phyloP scores from a whole-genome alignment of 192 early-diverging fungal species.

The Backusella sp. region DNA sequence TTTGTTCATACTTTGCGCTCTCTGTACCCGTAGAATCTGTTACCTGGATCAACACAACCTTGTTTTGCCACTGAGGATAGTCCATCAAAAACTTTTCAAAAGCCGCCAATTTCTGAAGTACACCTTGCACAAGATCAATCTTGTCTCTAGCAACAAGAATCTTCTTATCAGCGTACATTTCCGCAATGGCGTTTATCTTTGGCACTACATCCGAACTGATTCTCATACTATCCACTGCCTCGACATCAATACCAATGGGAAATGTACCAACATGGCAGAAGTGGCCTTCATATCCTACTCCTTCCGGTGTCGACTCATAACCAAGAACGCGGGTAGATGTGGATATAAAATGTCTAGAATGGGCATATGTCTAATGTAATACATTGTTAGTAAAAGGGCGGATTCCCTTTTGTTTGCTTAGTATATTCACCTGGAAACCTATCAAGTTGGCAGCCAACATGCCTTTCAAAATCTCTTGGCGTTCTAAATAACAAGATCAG shows the following conservation, averaged over 20 bases:
- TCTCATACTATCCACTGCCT: conserved; percentile 61
- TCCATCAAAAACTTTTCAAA: conserved; percentile 89
- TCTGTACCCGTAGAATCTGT: conserved; percentile 79
- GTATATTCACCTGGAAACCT: conserved; percentile 75
- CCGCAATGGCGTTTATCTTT: conserved; percentile 78
- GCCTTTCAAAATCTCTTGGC: conserved; percentile 82
- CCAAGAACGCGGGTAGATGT: conserved; percentile 92
- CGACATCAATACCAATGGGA: conserved; percentile 94
- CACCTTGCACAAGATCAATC: conserved; percentile 91
- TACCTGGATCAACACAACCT: conserved; percentile 96
- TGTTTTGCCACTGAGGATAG: conserved; percentile 91
- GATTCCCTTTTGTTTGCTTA: neutral
- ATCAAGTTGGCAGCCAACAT: conserved; percentile 89
- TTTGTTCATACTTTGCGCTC: conserved; percentile 69
- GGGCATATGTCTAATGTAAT: conserved; percentile 74
- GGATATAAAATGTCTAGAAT: conserved; percentile 90
- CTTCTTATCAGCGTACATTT: conserved; percentile 86
- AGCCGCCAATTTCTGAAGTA: conserved; percentile 90
- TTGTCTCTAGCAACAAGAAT: conserved; percentile 96
- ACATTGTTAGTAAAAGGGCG: neutral
- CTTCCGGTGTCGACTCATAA: conserved; percentile 88
- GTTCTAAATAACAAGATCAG: conserved; percentile 40
- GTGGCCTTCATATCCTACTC: conserved; percentile 79
- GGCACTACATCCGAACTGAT: conserved; percentile 59
- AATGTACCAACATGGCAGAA: conserved; percentile 86